Conservation (phyloP, 176 grass and related monocot genomes). For the Tuctoria greenei region DNA sequence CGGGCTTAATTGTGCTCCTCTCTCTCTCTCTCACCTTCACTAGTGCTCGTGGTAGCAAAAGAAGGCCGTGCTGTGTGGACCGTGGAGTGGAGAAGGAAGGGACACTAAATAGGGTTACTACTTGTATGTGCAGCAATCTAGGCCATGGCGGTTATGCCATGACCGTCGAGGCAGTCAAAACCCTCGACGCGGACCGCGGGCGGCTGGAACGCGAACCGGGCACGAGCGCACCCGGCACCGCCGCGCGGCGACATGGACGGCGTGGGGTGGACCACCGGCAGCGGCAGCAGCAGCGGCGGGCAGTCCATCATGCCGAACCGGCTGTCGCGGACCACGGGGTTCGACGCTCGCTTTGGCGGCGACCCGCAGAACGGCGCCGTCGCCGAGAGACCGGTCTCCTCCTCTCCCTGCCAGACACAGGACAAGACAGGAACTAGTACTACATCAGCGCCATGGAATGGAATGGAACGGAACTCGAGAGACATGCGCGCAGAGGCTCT, state of each 20-base stretch:
- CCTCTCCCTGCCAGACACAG: constrained; percentile 48
- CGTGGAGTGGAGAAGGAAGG: not conserved
- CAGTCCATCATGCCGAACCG: constrained; percentile 63
- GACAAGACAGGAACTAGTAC: not conserved
- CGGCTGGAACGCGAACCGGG: constrained; percentile 61
- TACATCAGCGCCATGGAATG: constrained; percentile 2
- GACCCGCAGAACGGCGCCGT: constrained; percentile 86
- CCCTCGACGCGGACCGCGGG: constrained; percentile 84
- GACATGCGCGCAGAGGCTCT: not conserved
- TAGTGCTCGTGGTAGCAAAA: constrained; percentile 11
- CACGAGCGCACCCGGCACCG: constrained; percentile 64
- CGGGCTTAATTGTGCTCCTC: constrained; percentile 38
- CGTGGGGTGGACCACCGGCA: not conserved
- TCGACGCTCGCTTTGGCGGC: constrained; percentile 70
- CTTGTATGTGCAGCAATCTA: constrained; percentile 50
- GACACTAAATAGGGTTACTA: constrained; percentile 17
- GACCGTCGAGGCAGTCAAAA: constrained; percentile 97
- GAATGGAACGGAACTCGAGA: too few relatives aligned
- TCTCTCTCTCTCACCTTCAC: not conserved
- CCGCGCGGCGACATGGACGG: constrained; percentile 45
- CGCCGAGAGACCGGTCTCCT: constrained; percentile 39
- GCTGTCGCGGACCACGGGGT: constrained; percentile 84
- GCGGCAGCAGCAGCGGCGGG: constrained; percentile 26
- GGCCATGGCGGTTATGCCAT: constrained; percentile 79
- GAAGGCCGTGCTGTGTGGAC: not conserved